A percentile compares a stretch with the other conserved stretches of the same genome.
These are phyloP conservation scores for Ceratocystis eucalypticola DNA, from an alignment of 2,329 filamentous ascomycete species.

Conservation along the genomic window DNA sequence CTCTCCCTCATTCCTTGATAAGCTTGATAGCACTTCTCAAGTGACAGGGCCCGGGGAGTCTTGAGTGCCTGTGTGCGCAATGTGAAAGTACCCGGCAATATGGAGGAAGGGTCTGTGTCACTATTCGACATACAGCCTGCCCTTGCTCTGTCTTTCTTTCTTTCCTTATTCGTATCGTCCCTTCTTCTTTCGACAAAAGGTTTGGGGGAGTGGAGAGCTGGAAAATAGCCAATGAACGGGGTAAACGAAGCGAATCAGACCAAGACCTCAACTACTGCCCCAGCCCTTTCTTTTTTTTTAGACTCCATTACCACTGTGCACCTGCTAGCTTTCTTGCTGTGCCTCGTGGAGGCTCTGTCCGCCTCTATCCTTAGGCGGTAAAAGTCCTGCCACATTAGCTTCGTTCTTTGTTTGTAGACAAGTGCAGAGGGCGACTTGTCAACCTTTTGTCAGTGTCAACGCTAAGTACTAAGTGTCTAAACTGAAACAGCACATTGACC, in stretches of 20 bases:
- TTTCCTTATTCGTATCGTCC: neutral
- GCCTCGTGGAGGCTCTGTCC: neutral
- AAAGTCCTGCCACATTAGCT: neutral
- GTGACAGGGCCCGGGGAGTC: neutral
- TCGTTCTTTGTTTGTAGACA: neutral
- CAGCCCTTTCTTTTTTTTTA: neutral
- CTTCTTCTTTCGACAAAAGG: neutral
- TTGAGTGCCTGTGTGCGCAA: neutral
- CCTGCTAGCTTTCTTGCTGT: neutral
- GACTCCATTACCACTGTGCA: neutral
- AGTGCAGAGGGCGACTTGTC: neutral
- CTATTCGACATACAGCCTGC: neutral
- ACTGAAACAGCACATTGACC: neutral
- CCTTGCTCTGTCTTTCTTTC: neutral
- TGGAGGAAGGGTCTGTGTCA: neutral
- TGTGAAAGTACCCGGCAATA: neutral
- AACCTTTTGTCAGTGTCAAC: neutral
- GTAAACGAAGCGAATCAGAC: neutral
- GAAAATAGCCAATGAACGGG: neutral
- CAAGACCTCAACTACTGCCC: conserved; percentile 4
- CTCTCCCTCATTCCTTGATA: neutral
- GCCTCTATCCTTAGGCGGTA: neutral
- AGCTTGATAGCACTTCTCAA: neutral
- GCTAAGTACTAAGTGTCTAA: neutral
- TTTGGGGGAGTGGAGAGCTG: neutral